Conservation (phyloP, 139 green algal genomes). For the Ostreobium quekettii region DNA sequence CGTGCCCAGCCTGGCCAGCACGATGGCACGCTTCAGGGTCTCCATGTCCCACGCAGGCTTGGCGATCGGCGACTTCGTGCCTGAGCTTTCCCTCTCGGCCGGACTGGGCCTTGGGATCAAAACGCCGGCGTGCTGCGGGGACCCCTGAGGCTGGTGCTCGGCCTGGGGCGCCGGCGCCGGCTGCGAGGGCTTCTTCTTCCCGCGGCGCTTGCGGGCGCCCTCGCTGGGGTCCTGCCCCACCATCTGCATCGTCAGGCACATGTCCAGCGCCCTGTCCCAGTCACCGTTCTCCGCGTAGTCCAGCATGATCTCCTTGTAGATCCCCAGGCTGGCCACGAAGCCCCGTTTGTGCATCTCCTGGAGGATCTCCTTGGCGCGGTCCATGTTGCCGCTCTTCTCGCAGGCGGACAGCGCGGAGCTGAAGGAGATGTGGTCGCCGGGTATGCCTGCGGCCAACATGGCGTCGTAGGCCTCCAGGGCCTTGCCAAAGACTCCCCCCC, state of each 20-base stretch:
- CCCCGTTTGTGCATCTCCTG: slow-evolving; percentile 14
- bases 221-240: slow-evolving; percentile 7
- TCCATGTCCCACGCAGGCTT: slow-evolving; percentile 20
- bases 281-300: slow-evolving; percentile 14
- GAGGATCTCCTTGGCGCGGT: slow-evolving; percentile 1
- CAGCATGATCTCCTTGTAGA: slow-evolving; percentile 15
- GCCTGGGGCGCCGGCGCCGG: not conserved
- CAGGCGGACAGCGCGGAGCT: slow-evolving; percentile 17
- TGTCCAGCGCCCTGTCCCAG: slow-evolving; percentile 6
- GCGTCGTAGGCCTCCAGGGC: slow-evolving; percentile 29
- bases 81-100: slow-evolving; percentile 1
- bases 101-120: not conserved
- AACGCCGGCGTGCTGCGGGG: not conserved
- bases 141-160: not conserved
- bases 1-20: slow-evolving; percentile 1
- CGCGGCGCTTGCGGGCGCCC: not conserved
- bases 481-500: slow-evolving; percentile 69
- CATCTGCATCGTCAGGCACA: slow-evolving; percentile 13
- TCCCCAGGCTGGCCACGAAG: slow-evolving; percentile 1
- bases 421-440: slow-evolving; percentile 15
- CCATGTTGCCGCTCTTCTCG: slow-evolving; percentile 11
- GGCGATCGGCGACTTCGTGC: too few relatives aligned
- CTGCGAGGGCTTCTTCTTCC: not conserved
- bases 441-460: not conserved
- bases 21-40: slow-evolving; percentile 12